Evolutionary conservation across 352 stramenopile genomes (phyloP).

Genomic region (Phytophthora rubi): DNA sequence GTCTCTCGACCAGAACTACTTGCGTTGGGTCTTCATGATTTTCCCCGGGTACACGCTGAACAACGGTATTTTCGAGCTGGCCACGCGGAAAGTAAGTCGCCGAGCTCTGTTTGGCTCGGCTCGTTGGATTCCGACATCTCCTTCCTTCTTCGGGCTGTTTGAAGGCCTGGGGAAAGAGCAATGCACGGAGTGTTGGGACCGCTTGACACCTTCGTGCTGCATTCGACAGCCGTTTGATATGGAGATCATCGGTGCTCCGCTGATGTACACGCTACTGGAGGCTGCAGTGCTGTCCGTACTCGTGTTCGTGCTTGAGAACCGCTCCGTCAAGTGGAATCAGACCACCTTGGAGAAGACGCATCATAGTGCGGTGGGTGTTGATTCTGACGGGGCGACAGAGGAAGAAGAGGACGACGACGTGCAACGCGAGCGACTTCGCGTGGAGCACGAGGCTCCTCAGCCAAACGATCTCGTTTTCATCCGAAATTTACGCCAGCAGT

Average conservation of each 20-base stretch:
- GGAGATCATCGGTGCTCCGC: conserved; percentile 52
- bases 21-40: conserved; percentile 77
- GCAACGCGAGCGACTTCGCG: conserved; percentile 36
- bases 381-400: conserved; percentile 47
- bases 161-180: conserved; percentile 48
- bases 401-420: conserved; percentile 61
- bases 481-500: conserved; percentile 55
- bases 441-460: conserved; percentile 28
- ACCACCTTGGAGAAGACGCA: not conserved
- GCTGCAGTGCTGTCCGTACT: conserved; percentile 50
- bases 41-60: conserved; percentile 75
- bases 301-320: conserved; percentile 56
- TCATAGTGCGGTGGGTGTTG: conserved; percentile 22
- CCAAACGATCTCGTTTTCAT: conserved; percentile 49
- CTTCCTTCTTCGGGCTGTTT: conserved; percentile 69
- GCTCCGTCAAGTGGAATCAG: conserved; percentile 47
- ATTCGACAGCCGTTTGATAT: conserved; percentile 58
- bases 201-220: conserved; percentile 48
- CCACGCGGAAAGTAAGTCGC: conserved; percentile 72
- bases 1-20: conserved; percentile 66
- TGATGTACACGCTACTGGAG: conserved; percentile 55
- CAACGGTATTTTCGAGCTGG: conserved; percentile 75
- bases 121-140: conserved; percentile 19
- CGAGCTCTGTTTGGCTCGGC: conserved; percentile 43
- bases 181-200: conserved; percentile 63